These are phyloP conservation scores for Cercospora canescens DNA, from an alignment of 2,329 filamentous ascomycete species.

Conservation along the genomic window DNA sequence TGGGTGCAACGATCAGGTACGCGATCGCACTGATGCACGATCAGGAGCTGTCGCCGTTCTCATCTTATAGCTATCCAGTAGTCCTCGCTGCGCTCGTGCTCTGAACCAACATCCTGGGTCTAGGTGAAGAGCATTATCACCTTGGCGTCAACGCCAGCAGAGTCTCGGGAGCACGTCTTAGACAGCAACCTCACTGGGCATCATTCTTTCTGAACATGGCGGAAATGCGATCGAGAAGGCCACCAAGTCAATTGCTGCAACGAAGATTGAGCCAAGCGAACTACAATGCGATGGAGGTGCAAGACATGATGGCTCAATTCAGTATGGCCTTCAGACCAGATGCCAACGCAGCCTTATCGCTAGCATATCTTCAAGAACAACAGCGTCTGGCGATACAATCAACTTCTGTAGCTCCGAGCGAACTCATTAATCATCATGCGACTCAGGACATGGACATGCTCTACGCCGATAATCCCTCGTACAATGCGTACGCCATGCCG, in stretches of 20 bases:
- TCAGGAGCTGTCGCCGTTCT: conserved; percentile 19
- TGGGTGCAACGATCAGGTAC: conserved; percentile 16
- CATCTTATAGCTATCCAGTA: neutral
- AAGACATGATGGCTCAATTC: conserved; percentile 32
- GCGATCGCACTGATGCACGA: conserved; percentile 10
- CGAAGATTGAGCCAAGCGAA: conserved; percentile 31
- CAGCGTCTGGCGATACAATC: conserved; percentile 18
- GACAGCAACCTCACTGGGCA: neutral
- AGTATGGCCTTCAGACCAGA: conserved; percentile 32
- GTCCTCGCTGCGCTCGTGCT: neutral
- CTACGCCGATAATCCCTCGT: conserved; percentile 14
- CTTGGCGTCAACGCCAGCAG: neutral
- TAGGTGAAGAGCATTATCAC: neutral
- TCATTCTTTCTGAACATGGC: conserved; percentile 21
- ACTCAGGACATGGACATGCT: conserved; percentile 15
- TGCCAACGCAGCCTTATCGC: conserved; percentile 17
- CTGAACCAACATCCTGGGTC: neutral
- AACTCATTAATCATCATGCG: conserved; percentile 22
- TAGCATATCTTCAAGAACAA: conserved; percentile 24
- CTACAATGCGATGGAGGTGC: conserved; percentile 28
- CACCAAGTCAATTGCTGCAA: conserved; percentile 28
- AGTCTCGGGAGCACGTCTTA: neutral
- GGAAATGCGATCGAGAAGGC: conserved; percentile 18
- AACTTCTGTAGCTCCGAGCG: conserved; percentile 25
- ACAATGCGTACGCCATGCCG: conserved; percentile 15